These are phyloP conservation scores for Pachysandra terminalis DNA, from an alignment of 164 flowering plant genomes.

Conservation along the genomic window DNA sequence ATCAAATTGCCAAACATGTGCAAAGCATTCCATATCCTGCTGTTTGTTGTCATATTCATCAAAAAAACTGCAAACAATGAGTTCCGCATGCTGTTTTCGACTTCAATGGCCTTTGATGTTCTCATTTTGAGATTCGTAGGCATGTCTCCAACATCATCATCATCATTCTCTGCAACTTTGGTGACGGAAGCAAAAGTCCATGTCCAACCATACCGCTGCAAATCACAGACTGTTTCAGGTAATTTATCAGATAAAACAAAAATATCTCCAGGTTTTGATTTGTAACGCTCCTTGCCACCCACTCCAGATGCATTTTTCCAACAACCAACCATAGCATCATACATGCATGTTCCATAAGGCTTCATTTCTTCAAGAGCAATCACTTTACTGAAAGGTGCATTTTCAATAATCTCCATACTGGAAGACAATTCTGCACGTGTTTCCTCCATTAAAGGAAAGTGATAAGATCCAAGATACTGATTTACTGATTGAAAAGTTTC, in stretches of 20 bases:
- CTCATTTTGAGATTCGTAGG: constrained; percentile 35
- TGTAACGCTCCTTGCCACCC: constrained; percentile 34
- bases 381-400: constrained; percentile 51
- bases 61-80: constrained; percentile 42
- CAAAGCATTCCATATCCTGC: constrained; percentile 54
- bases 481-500: constrained; percentile 38
- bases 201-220: constrained; percentile 19
- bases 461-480: constrained; percentile 44
- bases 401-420: constrained; percentile 31
- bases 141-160: constrained; percentile 12
- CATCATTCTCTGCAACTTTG: constrained; percentile 14
- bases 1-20: constrained; percentile 14
- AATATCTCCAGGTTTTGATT: constrained; percentile 58
- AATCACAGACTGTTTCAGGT: constrained; percentile 28
- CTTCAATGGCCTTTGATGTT: constrained; percentile 28
- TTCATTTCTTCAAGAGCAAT: constrained; percentile 16
- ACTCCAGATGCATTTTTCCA: constrained; percentile 40
- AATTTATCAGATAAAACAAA: constrained; percentile 38
- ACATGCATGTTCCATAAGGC: constrained; percentile 16
- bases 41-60: constrained; percentile 44
- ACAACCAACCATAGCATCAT: constrained; percentile 36
- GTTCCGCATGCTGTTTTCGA: constrained; percentile 12
- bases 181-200: constrained; percentile 42
- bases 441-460: constrained; percentile 1
- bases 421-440: constrained; percentile 43